A percentile compares a stretch with the other conserved stretches of the same genome.
Conservation (phyloP, 768 basidiomycete genomes). For the Hypholoma fasciculare region DNA sequence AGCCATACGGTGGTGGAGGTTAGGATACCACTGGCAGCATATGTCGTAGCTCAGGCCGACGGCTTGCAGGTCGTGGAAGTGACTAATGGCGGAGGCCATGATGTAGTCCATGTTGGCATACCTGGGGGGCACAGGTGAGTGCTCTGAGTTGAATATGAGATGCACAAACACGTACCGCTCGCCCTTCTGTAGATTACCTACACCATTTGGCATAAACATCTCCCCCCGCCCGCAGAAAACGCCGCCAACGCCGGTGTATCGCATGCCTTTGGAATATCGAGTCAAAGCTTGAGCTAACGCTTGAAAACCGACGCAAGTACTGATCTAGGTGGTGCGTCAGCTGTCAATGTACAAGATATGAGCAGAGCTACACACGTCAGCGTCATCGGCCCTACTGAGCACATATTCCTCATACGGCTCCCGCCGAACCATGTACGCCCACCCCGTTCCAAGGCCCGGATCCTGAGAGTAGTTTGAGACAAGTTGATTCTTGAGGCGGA, state of each 20-base stretch:
- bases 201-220: neutral
- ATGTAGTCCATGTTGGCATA: slow-evolving; percentile 15
- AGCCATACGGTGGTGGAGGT: slow-evolving; percentile 14
- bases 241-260: slow-evolving; percentile 2
- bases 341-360: too few relatives aligned
- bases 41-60: slow-evolving; percentile 15
- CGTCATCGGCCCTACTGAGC: slow-evolving; percentile 1
- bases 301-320: slow-evolving; percentile 15
- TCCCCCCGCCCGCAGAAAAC: neutral
- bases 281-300: slow-evolving; percentile 10
- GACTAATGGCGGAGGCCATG: neutral
- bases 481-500: slow-evolving; percentile 13
- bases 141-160: too few relatives aligned
- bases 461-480: slow-evolving; percentile 13
- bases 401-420: slow-evolving; percentile 11
- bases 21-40: slow-evolving; percentile 1
- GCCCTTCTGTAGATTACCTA: slow-evolving; percentile 16
- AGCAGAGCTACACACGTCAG: slow-evolving; percentile 4
- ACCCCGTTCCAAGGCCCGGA: slow-evolving; percentile 7
- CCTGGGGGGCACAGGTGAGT: neutral
- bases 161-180: slow-evolving; percentile 20
- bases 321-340: slow-evolving; percentile 2
- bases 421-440: slow-evolving; percentile 11
- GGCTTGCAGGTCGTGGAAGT: slow-evolving; percentile 1
- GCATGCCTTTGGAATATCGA: slow-evolving; percentile 3